Evolutionary conservation across 257 asterid species (phyloP), one percentile per base, ranked within the genome.

Genomic region (Nicotiana tomentosiformis): DNA sequence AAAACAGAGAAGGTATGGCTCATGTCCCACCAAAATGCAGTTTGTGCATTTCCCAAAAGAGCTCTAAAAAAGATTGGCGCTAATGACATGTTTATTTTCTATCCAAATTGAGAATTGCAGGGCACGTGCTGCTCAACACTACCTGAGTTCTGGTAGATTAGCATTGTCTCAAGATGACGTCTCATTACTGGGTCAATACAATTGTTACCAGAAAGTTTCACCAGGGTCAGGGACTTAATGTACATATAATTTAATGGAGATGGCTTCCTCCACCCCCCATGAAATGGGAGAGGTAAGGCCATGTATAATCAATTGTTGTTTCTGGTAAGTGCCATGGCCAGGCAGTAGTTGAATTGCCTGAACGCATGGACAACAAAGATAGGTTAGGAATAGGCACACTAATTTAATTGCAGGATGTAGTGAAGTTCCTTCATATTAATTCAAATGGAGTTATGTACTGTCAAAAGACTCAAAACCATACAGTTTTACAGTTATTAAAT

Each of bases 151-250:
- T 67, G 97, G 98, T 82, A 51, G 90, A 30, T 85, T 88, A 83
- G 83, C 91, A 82, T 80, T 96, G 89, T 90, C 97, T 53, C 61
- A 91, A 1, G 95, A 91, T 62, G 95, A 94, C 86, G 88, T 93
- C 80, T 88, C 92, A 12, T 81, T 86, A 89, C 93, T 96, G 81
- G 85, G 86, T 55, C 86, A 77, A 83, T 89, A 85, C 84, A 90
- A 86, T 87, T 79, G 87, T 86, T 87, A 81, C 83, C 81, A 66
- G 53, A 85, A 89, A 53, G 84, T 15, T 66, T 66, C 86, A 53
- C 43, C 87, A 82, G 83, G 66, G 53, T 72, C 51, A n/a, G 83
- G 33, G 83, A 76, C 62, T 61, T 65, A 77, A 58, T 32, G 82
- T 77, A 60, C 53, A 80, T 86, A 81, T 88, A 77, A 72, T 49